phyloP scores from a whole-genome alignment of 306 rosid species.

The Trifolium dubium region DNA sequence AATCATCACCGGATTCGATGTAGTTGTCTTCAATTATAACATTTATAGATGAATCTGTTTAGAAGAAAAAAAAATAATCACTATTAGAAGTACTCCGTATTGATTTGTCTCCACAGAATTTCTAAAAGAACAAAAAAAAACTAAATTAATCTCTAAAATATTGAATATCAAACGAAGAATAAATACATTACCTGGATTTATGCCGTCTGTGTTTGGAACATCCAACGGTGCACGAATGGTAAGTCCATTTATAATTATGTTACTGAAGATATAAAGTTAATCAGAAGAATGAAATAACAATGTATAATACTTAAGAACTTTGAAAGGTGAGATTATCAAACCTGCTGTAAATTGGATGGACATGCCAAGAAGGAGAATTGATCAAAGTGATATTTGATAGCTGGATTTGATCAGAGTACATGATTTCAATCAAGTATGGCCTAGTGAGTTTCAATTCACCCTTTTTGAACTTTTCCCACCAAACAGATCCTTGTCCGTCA shows the following conservation, averaged over 20 bases:
- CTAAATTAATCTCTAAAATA: too few species aligned
- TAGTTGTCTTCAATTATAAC: slow-evolving; percentile 61
- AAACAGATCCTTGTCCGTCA: slow-evolving; percentile 80
- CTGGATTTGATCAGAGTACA: slow-evolving; percentile 63
- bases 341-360: slow-evolving; percentile 80
- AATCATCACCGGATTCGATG: slow-evolving; percentile 46
- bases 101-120: too few species aligned
- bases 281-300: neutral
- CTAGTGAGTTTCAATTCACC: slow-evolving; percentile 49
- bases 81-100: too few species aligned
- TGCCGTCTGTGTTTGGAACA: slow-evolving; percentile 84
- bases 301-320: too few species aligned
- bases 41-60: slow-evolving; percentile 66
- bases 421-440: slow-evolving; percentile 70
- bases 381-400: slow-evolving; percentile 65
- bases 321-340: neutral
- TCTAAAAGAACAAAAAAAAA: too few species aligned
- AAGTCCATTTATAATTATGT: slow-evolving; percentile 54
- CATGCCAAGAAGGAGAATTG: slow-evolving; percentile 77
- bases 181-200: slow-evolving; percentile 62
- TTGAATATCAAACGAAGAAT: too few species aligned
- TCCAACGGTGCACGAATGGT: slow-evolving; percentile 68
- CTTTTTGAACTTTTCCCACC: slow-evolving; percentile 69
- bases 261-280: slow-evolving; percentile 44
- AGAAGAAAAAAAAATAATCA: too few species aligned